Evolutionary conservation across 441 rosid species (phyloP), one percentile per base, ranked within the genome.

Genomic region (Raphanus hybrid): DNA sequence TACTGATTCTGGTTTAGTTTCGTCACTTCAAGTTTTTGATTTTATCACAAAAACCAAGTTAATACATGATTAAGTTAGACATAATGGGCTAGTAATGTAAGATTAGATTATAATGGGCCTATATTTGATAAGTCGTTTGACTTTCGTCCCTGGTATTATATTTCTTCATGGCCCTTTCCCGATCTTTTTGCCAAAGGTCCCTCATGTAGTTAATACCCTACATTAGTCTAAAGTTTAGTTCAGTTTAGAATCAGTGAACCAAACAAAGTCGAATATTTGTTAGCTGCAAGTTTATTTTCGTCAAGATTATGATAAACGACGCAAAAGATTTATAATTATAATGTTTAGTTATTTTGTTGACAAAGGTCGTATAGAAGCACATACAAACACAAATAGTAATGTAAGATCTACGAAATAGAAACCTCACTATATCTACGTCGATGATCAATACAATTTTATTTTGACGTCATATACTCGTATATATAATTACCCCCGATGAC

Each of bases 241-340:
- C 70, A 2, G 48, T 41, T 41, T 11, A 41, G 48, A 41, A 41
- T 41, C 48, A 73, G 65, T 52, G 81, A 62, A 72, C 66, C 74
- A 68, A 60, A 61, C 65, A 67, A 61, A 61, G 67, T 67, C 70
- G 74, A 73, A 62, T 73, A 78, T 72, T 66, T 66, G 69, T 66
- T 59, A 67, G 77, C 73, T 66, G 58, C 73, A 45, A 70, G 27
- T 23, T 65, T 59, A 14, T 67, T 66, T 66, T 67, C 69, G 54
- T 62, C 70, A 61, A 76, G 74, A 76, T 50, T 34, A 35, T 52
- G 69, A 45, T 65, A 32, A 29, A 43, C 43, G 68, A 50, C 61
- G 5, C 39, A 39, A 39, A 27, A 55, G 23, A 64, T 37, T 8
- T 6, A 48, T 11, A 59, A 75, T n/a, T 20, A 8, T 3, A 10